Conservation (phyloP, 1,284 basidiomycete species). For the Singerocomus inundabilis region DNA sequence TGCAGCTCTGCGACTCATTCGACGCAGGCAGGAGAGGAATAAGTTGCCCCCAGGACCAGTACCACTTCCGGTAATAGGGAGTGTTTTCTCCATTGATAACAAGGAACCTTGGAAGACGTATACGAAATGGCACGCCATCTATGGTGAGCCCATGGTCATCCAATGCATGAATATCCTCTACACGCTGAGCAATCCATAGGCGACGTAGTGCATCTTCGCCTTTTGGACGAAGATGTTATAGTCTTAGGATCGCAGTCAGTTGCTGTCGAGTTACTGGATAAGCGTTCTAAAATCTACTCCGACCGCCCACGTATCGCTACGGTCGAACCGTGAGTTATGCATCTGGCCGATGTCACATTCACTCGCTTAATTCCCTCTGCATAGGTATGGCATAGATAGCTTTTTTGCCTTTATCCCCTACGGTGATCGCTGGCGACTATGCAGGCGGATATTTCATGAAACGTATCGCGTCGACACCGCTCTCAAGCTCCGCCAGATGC, state of each 20-base stretch:
- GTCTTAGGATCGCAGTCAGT: neutral
- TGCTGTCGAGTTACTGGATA: slow-evolving; percentile 15
- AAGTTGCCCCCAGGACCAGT: slow-evolving; percentile 11
- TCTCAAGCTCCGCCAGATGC: slow-evolving; percentile 8
- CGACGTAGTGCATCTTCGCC: slow-evolving; percentile 7
- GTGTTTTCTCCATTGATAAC: neutral
- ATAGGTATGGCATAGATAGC: slow-evolving; percentile 6
- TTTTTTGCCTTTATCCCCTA: slow-evolving; percentile 8
- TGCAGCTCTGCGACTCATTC: neutral
- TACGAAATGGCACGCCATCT: slow-evolving; percentile 10
- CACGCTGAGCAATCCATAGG: neutral
- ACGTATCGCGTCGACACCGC: slow-evolving; percentile 4
- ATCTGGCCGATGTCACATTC: too few relatives aligned
- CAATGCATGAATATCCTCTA: neutral
- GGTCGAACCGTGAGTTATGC: slow-evolving; percentile 7
- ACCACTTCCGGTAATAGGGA: slow-evolving; percentile 13
- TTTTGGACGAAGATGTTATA: slow-evolving; percentile 16
- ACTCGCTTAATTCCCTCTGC: neutral
- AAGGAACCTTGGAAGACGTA: slow-evolving; percentile 18
- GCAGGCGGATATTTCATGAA: slow-evolving; percentile 14
- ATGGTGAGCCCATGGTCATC: slow-evolving; percentile 5
- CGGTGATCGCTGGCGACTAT: slow-evolving; percentile 12
- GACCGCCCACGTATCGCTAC: slow-evolving; percentile 14
- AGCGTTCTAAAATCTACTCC: slow-evolving; percentile 13
- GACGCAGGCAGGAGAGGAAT: neutral